A percentile compares a stretch with the other conserved stretches of the same genome.
These are phyloP conservation scores for Ilex aquifolium DNA, from an alignment of 257 asterid genomes.

Conservation along the genomic window DNA sequence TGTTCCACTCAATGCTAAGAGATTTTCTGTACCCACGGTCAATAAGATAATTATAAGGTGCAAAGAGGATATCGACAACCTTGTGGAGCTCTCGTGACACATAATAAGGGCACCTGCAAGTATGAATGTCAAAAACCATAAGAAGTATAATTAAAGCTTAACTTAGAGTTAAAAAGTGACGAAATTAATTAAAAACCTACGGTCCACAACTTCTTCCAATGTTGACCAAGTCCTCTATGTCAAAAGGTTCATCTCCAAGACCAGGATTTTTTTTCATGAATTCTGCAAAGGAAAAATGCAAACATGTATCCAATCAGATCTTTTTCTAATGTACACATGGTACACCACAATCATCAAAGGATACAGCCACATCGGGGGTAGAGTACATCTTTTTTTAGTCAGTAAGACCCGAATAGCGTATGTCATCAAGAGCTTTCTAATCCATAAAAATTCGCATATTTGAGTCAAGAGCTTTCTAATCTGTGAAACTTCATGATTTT, in stretches of 20 bases:
- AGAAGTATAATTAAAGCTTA: conserved; percentile 18
- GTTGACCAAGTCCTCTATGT: conserved; percentile 93
- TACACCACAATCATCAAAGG: no score
- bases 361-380: no score
- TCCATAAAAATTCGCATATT: no score
- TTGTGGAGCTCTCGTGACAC: conserved; percentile 86
- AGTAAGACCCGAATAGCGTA: no score
- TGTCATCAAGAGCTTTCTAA: no score
- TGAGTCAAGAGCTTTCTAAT: no score
- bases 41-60: conserved; percentile 96
- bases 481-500: no score
- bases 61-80: conserved; percentile 86
- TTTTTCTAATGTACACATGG: not conserved
- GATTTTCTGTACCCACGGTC: conserved; percentile 73
- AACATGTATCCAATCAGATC: not conserved
- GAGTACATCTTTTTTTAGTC: no score
- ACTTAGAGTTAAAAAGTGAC: not conserved
- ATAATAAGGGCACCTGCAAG: conserved; percentile 89
- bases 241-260: conserved; percentile 92
- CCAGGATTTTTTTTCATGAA: conserved; percentile 58
- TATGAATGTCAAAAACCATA: conserved; percentile 16
- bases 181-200: conserved; percentile 44
- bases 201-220: conserved; percentile 88
- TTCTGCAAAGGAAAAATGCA: conserved; percentile 28
- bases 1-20: conserved; percentile 60